Evolutionary conservation across 164 flowering plant genomes (phyloP), one percentile per base, ranked within the genome.

Genomic region (Tinospora cordifolia): DNA sequence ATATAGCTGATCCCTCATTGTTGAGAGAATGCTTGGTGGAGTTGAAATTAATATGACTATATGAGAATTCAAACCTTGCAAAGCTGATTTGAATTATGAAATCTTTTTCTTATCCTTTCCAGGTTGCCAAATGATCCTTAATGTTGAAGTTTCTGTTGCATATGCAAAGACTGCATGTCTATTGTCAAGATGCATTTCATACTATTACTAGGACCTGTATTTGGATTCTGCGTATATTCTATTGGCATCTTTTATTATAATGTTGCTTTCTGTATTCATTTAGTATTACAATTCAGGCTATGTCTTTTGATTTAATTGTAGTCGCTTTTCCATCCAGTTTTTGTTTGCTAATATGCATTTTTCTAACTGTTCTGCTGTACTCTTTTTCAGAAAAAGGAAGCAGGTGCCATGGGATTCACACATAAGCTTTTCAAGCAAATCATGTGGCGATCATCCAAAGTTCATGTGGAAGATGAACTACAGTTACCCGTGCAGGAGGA

Each of bases 361-460:
- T 54, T 63, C 68, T 76, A 39, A 72, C 40, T 54, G 21, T 64
- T 54, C 46, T n/a, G n/a, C 40, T 67, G 22, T 70, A 54, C 65
- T 25, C 59, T 21, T 71, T 76, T 78, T 72, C 82, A 93, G 98
- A 81, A 77, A 69, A 79, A 85, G 75, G 93, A 90, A 76, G 71
- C 38, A 7, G 85, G 82, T 30, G 93, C 96, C 57, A 84, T 89
- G 86, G 83, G 76, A 65, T 91, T 90, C 69, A 82, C 96, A 12
- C 95, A 89, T 63, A 85, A 76, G 25, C 78, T 87, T 72, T 89
- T 94, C 65, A 90, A 85, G 80, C 82, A 88, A 77, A 81, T 91
- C 58, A 91, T 94, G 97, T 91, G 98, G 98, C 96, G 96, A 41
- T 90, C 97, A 62, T 87, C 92, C 69, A 94, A 94, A 81, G 63